Evolutionary conservation across 2,329 filamentous ascomycete genomes (phyloP).

Genomic region (Trichoderma cornu-damae): DNA sequence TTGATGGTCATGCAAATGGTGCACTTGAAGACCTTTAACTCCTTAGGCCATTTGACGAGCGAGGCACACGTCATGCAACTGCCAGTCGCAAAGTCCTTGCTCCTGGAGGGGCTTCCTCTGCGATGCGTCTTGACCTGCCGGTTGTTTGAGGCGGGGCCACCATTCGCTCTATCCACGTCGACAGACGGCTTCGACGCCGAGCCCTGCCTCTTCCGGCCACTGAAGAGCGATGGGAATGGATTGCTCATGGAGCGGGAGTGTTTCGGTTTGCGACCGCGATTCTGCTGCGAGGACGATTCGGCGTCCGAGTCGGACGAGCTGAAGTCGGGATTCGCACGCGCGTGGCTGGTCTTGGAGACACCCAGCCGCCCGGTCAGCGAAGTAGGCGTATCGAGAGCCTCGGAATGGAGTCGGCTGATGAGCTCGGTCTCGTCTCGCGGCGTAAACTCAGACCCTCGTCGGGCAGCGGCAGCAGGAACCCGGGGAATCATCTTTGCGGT

Average conservation of each 20-base stretch:
- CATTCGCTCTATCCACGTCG: constrained; percentile 30
- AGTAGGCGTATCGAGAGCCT: constrained; percentile 32
- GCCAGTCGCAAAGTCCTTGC: constrained; percentile 60
- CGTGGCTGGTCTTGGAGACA: constrained; percentile 24
- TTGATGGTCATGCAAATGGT: constrained; percentile 82
- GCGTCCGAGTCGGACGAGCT: constrained; percentile 44
- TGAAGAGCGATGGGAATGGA: constrained; percentile 69
- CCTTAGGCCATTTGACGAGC: constrained; percentile 71
- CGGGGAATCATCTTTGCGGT: constrained; percentile 33
- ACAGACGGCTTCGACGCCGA: constrained; percentile 33
- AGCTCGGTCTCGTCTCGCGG: constrained; percentile 29
- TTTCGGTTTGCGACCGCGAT: constrained; percentile 21
- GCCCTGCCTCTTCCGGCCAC: constrained; percentile 50
- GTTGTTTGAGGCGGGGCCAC: constrained; percentile 24
- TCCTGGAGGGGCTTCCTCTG: constrained; percentile 33
- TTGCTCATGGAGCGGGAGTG: constrained; percentile 66
- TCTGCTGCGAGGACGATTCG: constrained; percentile 26
- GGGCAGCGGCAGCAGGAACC: constrained; percentile 21
- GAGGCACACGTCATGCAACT: constrained; percentile 84
- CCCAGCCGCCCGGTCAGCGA: constrained; percentile 28
- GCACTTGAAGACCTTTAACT: constrained; percentile 71
- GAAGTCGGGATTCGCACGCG: constrained; percentile 33
- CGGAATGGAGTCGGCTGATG: constrained; percentile 35
- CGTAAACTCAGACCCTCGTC: constrained; percentile 27
- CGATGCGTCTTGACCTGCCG: constrained; percentile 26